These are phyloP conservation scores for Eurotiales sp. DNA, from an alignment of 2,329 filamentous ascomycete species.

Conservation along the genomic window DNA sequence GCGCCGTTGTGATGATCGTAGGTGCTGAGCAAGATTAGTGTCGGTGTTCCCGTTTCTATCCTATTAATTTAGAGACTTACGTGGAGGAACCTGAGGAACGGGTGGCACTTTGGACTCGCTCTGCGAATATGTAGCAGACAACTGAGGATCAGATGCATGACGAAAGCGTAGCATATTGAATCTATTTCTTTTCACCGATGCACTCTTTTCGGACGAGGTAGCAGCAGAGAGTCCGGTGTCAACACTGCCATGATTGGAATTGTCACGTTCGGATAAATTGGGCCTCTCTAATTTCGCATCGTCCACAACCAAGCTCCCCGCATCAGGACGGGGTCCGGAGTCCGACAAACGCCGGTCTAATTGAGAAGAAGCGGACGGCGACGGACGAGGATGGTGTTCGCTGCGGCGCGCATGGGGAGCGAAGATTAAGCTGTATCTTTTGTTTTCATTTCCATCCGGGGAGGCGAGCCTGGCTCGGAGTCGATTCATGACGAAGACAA, in stretches of 20 bases:
- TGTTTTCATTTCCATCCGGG: constrained; percentile 27
- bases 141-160: constrained; percentile 88
- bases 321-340: constrained; percentile 27
- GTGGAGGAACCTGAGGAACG: constrained; percentile 36
- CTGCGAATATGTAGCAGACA: constrained; percentile 69
- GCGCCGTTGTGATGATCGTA: constrained; percentile 85
- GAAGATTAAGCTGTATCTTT: constrained; percentile 32
- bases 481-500: constrained; percentile 36
- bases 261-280: background rate
- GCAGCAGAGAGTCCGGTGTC: background rate
- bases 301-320: constrained; percentile 12
- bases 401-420: constrained; percentile 30
- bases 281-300: constrained; percentile 18
- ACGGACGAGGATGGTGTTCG: constrained; percentile 34
- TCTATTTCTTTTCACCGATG: constrained; percentile 37
- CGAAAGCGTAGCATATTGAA: constrained; percentile 75
- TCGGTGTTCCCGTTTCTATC: background rate
- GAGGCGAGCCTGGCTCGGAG: constrained; percentile 35
- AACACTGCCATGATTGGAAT: background rate
- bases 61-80: constrained; percentile 24
- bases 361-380: constrained; percentile 25
- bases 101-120: constrained; percentile 53
- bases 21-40: constrained; percentile 40
- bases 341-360: constrained; percentile 31
- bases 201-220: background rate